phyloP scores from a whole-genome alignment of 352 stramenopile species.

The Bremia lactucae region DNA sequence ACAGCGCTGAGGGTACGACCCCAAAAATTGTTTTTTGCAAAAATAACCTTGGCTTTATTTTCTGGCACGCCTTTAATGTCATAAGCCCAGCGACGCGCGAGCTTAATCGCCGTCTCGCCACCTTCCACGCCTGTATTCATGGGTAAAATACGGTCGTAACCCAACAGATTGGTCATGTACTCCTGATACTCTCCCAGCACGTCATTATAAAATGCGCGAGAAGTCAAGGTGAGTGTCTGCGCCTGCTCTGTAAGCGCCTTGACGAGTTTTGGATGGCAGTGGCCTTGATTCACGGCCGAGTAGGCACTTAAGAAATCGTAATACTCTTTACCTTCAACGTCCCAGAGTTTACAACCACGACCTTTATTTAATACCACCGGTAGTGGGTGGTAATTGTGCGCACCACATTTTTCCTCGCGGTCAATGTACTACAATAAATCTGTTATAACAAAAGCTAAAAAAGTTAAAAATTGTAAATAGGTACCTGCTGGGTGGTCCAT shows the following conservation, averaged over 20 bases:
- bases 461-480: not conserved
- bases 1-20: constrained; percentile 96
- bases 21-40: constrained; percentile 99
- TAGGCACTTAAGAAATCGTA: constrained; percentile 96
- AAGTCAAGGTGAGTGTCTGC: constrained; percentile 92
- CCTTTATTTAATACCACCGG: constrained; percentile 91
- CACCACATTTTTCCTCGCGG: constrained; percentile 88
- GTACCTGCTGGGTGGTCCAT: constrained; percentile 35
- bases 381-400: constrained; percentile 98
- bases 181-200: constrained; percentile 94
- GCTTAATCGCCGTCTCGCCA: constrained; percentile 96
- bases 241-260: constrained; percentile 90
- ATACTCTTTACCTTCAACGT: constrained; percentile 95
- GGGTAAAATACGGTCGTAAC: constrained; percentile 95
- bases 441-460: constrained; percentile 6
- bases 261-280: constrained; percentile 98
- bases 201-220: constrained; percentile 97
- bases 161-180: constrained; percentile 95
- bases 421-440: constrained; percentile 49
- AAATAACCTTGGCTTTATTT: constrained; percentile 90
- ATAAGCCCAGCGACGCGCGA: constrained; percentile 95
- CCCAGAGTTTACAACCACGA: constrained; percentile 92
- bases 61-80: constrained; percentile 92
- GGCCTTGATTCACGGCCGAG: constrained; percentile 89
- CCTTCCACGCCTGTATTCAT: constrained; percentile 99